Percentiles rank a stretch among this genome's conserved stretches.
Conservation (phyloP, 805 yeast genomes). For the Pichia paraexigua region DNA sequence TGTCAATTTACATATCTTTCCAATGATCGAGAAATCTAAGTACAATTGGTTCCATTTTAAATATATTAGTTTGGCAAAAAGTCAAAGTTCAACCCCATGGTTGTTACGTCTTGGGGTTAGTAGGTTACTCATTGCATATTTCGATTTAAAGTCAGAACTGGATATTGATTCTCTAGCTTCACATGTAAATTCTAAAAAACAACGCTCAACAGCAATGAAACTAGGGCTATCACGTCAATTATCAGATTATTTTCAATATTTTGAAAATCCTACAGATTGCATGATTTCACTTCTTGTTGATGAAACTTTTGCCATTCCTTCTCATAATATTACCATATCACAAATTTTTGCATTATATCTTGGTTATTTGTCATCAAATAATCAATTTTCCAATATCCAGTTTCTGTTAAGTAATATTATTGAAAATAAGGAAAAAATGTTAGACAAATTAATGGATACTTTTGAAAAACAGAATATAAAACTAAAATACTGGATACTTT, state of each 20-base stretch:
- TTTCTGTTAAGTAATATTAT: neutral
- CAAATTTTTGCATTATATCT: constrained; percentile 27
- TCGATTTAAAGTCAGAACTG: constrained; percentile 16
- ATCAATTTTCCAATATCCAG: neutral
- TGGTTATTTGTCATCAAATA: constrained; percentile 7
- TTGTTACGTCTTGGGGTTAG: constrained; percentile 30
- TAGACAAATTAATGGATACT: constrained; percentile 12
- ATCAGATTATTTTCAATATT: constrained; percentile 5
- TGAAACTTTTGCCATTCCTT: constrained; percentile 9
- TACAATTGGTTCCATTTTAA: constrained; percentile 20
- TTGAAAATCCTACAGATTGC: constrained; percentile 16
- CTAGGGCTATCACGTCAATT: constrained; percentile 15
- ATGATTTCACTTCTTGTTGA: constrained; percentile 15
- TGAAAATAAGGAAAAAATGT: neutral
- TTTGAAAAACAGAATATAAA: constrained; percentile 16
- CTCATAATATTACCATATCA: neutral
- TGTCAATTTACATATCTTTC: constrained; percentile 12
- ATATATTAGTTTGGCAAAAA: constrained; percentile 9
- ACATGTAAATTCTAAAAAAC: neutral
- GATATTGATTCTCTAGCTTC: too few relatives aligned
- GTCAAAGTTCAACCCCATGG: constrained; percentile 30
- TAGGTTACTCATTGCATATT: constrained; percentile 28
- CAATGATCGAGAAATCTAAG: neutral
- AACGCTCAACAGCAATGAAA: neutral
- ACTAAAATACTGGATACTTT: constrained; percentile 20